Evolutionary conservation across 2,329 filamentous ascomycete genomes (phyloP), one percentile per base, ranked within the genome.

Genomic region (Didymosphaeria variabile): DNA sequence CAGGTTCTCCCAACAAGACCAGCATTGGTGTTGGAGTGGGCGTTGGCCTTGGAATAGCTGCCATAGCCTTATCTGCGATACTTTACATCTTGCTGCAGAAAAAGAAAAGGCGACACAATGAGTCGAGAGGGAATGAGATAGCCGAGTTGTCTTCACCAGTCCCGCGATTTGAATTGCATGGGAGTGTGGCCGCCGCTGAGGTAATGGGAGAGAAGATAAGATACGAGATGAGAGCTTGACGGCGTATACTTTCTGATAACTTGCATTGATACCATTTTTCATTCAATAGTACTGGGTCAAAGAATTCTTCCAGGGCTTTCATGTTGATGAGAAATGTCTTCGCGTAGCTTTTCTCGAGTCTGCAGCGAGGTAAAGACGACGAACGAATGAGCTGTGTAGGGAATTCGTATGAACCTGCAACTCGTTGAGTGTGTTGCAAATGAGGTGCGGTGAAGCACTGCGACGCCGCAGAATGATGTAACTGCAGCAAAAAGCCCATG

Each of bases 161-260:
- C 17, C 26, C 26, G 32, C 34, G 17, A 10, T 31, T 34, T 34
- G 46, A 50, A 10, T 9, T 34, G 34, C 46, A 50, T 8, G 46
- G 46, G 3, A 12, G 32, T 12, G 26, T 34, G 46, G 46, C 17
- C 12, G 26, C 31, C 26, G 46, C 46, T 10, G 46, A 50, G 34
- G 46, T 23, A 9, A 31, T 29, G 26, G 6, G 13, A 19, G 26
- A 32, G 3, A 19, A 32, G 40, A 21, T 17, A 17, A 50, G 3
- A 13, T 50, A 50, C 29, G 46, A 50, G 46, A 50, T 50, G 46
- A 50, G 29, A 50, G 46, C 46, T 32, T 50, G 26, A 50, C 3
- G 5, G 13, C 5, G 3, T n/a, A 10, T 19, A 38, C n/a, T n/a
- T 13, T 6, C 9, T 34, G 19, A 17, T 15, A 17, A 44, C n/a